These are phyloP conservation scores for Talaromyces albobiverticillius DNA, from an alignment of 2,329 filamentous ascomycete genomes.

Conservation along the genomic window DNA sequence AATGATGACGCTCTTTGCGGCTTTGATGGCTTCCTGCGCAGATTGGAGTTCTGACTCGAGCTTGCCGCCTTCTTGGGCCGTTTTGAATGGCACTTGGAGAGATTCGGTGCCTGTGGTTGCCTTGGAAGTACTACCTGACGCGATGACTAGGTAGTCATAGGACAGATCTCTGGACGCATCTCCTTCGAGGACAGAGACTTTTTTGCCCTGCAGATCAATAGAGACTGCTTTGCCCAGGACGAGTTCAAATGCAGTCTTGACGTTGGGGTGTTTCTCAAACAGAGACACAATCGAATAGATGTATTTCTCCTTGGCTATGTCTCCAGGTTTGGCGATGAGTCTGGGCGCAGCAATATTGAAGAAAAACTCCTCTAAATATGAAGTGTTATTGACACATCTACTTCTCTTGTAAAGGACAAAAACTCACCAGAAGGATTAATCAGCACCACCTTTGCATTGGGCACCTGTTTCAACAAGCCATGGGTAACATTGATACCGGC, in stretches of 20 bases:
- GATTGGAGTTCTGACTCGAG: not conserved
- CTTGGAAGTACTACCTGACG: constrained; percentile 47
- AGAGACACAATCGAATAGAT: constrained; percentile 43
- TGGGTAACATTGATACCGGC: constrained; percentile 29
- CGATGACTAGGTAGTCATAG: constrained; percentile 53
- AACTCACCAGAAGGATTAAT: constrained; percentile 43
- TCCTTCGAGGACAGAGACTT: constrained; percentile 30
- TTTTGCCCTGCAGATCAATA: constrained; percentile 41
- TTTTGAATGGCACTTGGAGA: constrained; percentile 11
- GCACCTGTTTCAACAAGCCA: constrained; percentile 28
- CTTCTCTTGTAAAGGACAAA: not conserved
- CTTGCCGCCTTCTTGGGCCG: not conserved
- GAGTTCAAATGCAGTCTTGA: constrained; percentile 43
- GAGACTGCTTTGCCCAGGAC: constrained; percentile 21
- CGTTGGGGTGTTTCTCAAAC: constrained; percentile 45
- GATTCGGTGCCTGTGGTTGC: constrained; percentile 4
- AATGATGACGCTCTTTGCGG: constrained; percentile 46
- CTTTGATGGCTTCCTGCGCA: constrained; percentile 32
- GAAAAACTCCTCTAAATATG: constrained; percentile 45
- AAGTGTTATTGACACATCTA: not conserved
- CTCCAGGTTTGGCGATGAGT: constrained; percentile 42
- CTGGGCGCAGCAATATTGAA: constrained; percentile 51
- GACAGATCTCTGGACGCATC: constrained; percentile 12
- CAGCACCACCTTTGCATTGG: constrained; percentile 46
- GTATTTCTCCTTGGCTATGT: constrained; percentile 19